These are phyloP conservation scores for Nakazawaea anatomiae DNA, from an alignment of 805 yeast species.

Conservation along the genomic window DNA sequence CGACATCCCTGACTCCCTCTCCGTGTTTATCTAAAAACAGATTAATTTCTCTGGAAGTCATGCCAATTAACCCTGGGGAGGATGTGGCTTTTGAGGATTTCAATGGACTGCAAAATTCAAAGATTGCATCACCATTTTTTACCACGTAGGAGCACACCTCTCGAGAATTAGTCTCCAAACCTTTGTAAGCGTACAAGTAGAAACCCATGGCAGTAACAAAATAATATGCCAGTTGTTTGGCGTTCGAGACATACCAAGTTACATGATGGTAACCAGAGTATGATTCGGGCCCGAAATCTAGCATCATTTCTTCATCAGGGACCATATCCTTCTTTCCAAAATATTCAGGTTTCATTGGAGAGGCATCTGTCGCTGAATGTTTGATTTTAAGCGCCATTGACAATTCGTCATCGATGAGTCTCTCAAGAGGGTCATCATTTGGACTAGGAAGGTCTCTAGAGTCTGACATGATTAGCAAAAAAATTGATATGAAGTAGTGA, in stretches of 20 bases:
- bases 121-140: constrained; percentile 43
- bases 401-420: not conserved
- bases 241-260: constrained; percentile 69
- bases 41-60: constrained; percentile 28
- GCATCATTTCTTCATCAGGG: constrained; percentile 14
- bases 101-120: constrained; percentile 42
- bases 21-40: constrained; percentile 54
- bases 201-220: constrained; percentile 60
- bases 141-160: constrained; percentile 55
- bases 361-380: not conserved
- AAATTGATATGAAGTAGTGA: too few relatives aligned
- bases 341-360: not conserved
- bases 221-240: constrained; percentile 54
- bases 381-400: not conserved
- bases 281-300: not conserved
- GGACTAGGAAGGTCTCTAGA: constrained; percentile 1
- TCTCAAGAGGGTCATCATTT: not conserved
- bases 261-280: constrained; percentile 52
- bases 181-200: constrained; percentile 51
- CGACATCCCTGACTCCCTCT: constrained; percentile 75
- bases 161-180: constrained; percentile 64
- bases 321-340: not conserved
- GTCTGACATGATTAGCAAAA: not conserved
- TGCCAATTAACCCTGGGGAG: not conserved
- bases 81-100: not conserved